A percentile compares a stretch with the other conserved stretches of the same genome.
phyloP scores from a whole-genome alignment of 2,329 filamentous ascomycete species.

The Colletotrichum somersetense region DNA sequence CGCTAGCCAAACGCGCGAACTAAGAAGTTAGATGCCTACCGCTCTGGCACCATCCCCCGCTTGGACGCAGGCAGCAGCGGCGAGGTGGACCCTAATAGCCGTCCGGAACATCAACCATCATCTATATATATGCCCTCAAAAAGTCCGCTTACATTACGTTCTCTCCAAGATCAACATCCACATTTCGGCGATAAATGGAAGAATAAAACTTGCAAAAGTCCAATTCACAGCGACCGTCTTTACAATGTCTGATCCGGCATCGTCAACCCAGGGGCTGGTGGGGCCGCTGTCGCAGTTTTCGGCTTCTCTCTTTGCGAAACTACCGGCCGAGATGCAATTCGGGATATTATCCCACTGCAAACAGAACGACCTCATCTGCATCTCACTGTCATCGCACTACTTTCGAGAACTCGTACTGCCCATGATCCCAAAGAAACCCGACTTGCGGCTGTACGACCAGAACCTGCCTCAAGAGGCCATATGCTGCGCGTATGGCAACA shows the following conservation, averaged over 20 bases:
- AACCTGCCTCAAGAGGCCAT: neutral
- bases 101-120: neutral
- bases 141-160: too few relatives aligned
- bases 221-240: neutral
- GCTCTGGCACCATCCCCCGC: neutral
- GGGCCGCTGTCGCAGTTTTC: neutral
- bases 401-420: neutral
- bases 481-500: neutral
- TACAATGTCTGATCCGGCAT: neutral
- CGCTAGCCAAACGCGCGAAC: neutral
- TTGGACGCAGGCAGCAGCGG: conserved; percentile 7
- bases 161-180: neutral
- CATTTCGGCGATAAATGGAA: neutral
- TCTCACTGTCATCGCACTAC: conserved; percentile 10
- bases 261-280: neutral
- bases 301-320: neutral
- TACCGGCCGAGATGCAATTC: conserved; percentile 12
- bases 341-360: conserved; percentile 6
- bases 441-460: conserved; percentile 6
- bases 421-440: conserved; percentile 1
- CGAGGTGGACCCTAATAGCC: neutral
- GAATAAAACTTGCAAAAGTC: neutral
- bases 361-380: conserved; percentile 20
- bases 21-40: neutral
- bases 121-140: neutral